Percentiles rank a stretch among this genome's conserved stretches.
Evolutionary conservation across 2,329 filamentous ascomycete genomes (phyloP).

Genomic region (Bipolaris victoriae): DNA sequence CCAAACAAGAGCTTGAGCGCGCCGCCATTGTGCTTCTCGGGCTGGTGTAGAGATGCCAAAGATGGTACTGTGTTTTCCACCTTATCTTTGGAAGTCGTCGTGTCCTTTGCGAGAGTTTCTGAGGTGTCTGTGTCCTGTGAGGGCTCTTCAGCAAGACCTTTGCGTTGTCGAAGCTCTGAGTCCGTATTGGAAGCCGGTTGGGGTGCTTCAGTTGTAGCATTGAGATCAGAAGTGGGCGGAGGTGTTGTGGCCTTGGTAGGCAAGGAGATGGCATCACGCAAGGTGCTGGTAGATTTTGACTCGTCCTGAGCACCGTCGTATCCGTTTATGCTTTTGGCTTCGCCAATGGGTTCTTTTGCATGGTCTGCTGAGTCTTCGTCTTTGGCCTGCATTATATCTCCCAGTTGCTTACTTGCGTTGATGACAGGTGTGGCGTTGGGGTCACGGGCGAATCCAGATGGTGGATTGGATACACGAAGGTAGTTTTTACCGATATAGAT

Average conservation of each 20-base stretch:
- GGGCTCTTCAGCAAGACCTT: constrained; percentile 10
- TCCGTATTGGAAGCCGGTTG: constrained; percentile 8
- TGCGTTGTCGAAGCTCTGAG: constrained; percentile 24
- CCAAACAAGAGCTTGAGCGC: constrained; percentile 22
- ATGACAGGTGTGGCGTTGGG: constrained; percentile 22
- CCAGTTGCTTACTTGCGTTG: constrained; percentile 23
- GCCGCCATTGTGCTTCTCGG: constrained; percentile 4
- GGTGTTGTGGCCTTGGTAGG: constrained; percentile 19
- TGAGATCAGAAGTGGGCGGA: constrained; percentile 22
- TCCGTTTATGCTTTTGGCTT: constrained; percentile 24
- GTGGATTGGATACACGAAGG: constrained; percentile 5
- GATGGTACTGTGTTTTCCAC: neutral
- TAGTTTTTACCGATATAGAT: constrained; percentile 19
- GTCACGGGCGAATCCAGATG: constrained; percentile 16
- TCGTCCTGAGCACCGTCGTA: constrained; percentile 25
- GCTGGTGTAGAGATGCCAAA: constrained; percentile 2
- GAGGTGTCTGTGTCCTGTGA: constrained; percentile 4
- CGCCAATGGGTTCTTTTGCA: constrained; percentile 13
- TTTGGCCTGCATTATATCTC: constrained; percentile 8
- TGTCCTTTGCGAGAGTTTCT: neutral
- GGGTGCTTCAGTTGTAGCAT: constrained; percentile 2
- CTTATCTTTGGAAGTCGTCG: constrained; percentile 4
- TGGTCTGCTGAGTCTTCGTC: constrained; percentile 5
- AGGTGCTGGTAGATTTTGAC: constrained; percentile 9
- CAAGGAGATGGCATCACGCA: constrained; percentile 21